Percentiles rank a stretch among this genome's conserved stretches.
Conservation (phyloP, 139 green algal species). For the Tetradesmus obliquus region DNA sequence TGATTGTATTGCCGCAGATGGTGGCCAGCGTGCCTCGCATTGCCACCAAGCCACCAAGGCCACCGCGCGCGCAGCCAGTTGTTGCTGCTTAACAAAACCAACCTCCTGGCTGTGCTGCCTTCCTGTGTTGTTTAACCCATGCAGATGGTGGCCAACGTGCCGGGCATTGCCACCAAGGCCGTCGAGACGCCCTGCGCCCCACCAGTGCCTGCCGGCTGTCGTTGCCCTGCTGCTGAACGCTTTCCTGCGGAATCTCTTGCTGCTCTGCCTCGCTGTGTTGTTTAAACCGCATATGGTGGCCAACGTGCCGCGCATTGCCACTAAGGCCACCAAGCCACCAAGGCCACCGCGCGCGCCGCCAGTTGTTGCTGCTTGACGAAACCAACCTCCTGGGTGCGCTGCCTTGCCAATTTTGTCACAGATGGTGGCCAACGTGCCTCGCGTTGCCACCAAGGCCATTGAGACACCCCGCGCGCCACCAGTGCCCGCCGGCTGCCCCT, state of each 20-base stretch:
- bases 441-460: conserved; percentile 15
- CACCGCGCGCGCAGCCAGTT: too few relatives aligned
- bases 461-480: not conserved
- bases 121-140: not conserved
- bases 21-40: too few relatives aligned
- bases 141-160: not conserved
- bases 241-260: too few relatives aligned
- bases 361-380: not conserved
- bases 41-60: too few relatives aligned
- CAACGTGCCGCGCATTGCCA: too few relatives aligned
- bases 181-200: not conserved
- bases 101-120: too few relatives aligned
- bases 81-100: not conserved
- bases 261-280: too few relatives aligned
- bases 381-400: not conserved
- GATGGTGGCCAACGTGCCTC: not conserved
- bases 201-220: not conserved
- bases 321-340: too few relatives aligned
- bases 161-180: conserved; percentile 9
- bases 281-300: too few relatives aligned
- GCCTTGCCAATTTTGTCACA: not conserved
- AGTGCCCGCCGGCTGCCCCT: not conserved
- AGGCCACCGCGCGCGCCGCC: too few relatives aligned
- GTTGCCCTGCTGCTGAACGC: too few relatives aligned
- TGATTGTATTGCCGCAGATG: too few relatives aligned